A percentile compares a stretch with the other conserved stretches of the same genome.
Conservation (phyloP, 164 flowering plant genomes). For the Berberis vulgaris region DNA sequence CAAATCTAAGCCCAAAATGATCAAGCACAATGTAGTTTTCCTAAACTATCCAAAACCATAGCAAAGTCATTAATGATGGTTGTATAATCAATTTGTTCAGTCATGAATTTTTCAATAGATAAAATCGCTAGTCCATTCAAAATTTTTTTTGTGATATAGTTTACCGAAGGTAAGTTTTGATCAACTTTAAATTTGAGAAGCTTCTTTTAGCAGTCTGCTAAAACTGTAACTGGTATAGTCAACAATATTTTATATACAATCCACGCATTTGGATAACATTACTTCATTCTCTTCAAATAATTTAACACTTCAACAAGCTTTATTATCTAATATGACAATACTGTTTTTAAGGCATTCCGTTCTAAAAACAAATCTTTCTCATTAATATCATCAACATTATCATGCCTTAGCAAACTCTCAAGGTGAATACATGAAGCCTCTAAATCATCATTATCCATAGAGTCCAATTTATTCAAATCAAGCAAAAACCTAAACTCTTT, state of each 20-base stretch:
- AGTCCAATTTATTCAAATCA: too few species aligned
- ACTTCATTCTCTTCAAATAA: neutral
- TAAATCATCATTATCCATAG: too few species aligned
- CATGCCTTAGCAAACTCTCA: neutral
- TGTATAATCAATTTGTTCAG: neutral
- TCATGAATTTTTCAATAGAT: neutral
- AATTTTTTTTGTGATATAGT: too few species aligned
- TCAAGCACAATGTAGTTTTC: too few species aligned
- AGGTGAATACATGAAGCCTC: neutral
- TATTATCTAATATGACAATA: neutral
- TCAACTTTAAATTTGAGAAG: too few species aligned
- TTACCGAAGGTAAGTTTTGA: too few species aligned
- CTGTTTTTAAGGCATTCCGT: neutral
- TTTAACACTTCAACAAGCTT: neutral
- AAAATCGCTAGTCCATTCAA: neutral
- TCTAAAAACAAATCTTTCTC: neutral
- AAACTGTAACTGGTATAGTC: neutral
- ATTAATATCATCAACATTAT: neutral
- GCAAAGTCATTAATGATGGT: neutral
- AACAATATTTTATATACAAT: neutral
- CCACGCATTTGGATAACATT: neutral
- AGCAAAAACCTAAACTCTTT: too few species aligned
- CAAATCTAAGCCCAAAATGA: too few species aligned
- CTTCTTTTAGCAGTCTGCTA: too few species aligned
- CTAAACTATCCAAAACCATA: neutral